phyloP scores from a whole-genome alignment of 2,329 filamentous ascomycete species.

The Ceratocystis cubensis region DNA sequence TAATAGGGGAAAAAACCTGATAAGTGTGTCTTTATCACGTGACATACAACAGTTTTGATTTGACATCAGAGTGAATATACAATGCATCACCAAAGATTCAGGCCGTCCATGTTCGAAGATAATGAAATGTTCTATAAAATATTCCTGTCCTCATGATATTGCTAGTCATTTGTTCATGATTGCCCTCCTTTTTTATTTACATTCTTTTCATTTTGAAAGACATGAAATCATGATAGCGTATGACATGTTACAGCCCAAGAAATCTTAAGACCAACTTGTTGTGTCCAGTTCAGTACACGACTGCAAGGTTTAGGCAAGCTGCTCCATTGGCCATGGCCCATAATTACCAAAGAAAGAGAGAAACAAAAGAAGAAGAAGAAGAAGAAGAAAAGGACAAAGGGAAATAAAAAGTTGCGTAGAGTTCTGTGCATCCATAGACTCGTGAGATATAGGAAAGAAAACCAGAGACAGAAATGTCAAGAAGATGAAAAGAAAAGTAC shows the following conservation, averaged over 20 bases:
- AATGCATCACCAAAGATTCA: neutral
- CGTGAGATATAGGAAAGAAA: constrained; percentile 4
- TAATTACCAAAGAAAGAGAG: constrained; percentile 5
- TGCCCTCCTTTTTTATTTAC: neutral
- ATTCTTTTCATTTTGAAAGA: constrained; percentile 1
- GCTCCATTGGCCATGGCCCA: neutral
- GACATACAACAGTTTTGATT: too few relatives aligned
- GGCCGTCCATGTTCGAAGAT: neutral
- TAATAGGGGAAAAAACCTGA: too few relatives aligned
- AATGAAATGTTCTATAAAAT: constrained; percentile 8
- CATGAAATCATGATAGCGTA: neutral
- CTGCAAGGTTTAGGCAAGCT: neutral
- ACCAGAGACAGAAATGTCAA: neutral
- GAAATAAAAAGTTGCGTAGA: constrained; percentile 1
- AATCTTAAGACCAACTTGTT: neutral
- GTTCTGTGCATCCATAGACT: constrained; percentile 7
- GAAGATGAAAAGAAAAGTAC: constrained; percentile 1
- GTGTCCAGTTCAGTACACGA: neutral
- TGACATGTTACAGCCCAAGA: neutral
- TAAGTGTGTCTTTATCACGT: too few relatives aligned
- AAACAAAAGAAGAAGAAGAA: constrained; percentile 5
- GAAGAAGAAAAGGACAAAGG: neutral
- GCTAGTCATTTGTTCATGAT: neutral
- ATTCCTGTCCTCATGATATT: neutral
- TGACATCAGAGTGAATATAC: neutral